These are phyloP conservation scores for Lagenidium giganteum DNA, from an alignment of 352 stramenopile genomes.

Conservation along the genomic window DNA sequence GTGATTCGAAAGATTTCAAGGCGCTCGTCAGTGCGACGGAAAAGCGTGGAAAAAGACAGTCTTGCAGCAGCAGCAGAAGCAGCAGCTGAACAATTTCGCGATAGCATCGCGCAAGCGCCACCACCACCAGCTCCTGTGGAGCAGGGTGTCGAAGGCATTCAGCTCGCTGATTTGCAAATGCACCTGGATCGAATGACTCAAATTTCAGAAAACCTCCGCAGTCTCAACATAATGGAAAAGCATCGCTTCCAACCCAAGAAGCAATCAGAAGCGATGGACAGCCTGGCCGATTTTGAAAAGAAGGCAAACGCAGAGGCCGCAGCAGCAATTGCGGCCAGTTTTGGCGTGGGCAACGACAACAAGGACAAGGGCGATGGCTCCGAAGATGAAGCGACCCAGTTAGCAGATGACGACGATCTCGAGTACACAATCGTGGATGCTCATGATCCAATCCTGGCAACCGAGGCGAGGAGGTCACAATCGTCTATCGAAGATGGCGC, in stretches of 20 bases:
- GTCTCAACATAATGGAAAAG: slow-evolving; percentile 43
- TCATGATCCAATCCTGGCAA: too few relatives aligned
- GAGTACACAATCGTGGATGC: too few relatives aligned
- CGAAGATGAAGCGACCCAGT: too few relatives aligned
- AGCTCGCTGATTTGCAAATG: slow-evolving; percentile 60
- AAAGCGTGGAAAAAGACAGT: not conserved
- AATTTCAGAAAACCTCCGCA: slow-evolving; percentile 52
- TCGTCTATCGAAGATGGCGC: slow-evolving; percentile 60
- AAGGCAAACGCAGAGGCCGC: slow-evolving; percentile 1
- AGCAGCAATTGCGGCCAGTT: too few relatives aligned
- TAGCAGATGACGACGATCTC: too few relatives aligned
- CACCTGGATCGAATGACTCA: slow-evolving; percentile 74
- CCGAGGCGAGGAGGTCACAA: slow-evolving; percentile 41
- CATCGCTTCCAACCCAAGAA: slow-evolving; percentile 27
- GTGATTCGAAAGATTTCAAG: slow-evolving; percentile 14
- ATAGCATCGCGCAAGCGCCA: not conserved
- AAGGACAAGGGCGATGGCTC: too few relatives aligned
- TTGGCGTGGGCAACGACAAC: too few relatives aligned
- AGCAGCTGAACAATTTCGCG: slow-evolving; percentile 8
- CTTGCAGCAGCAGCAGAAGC: slow-evolving; percentile 2
- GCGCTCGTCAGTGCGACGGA: slow-evolving; percentile 1
- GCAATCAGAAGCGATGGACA: too few relatives aligned
- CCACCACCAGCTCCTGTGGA: not conserved
- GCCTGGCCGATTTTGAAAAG: too few relatives aligned
- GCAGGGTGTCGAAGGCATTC: slow-evolving; percentile 15